Evolutionary conservation across 305 asterid species (phyloP).

Genomic region (Fraxinus angustifolia): DNA sequence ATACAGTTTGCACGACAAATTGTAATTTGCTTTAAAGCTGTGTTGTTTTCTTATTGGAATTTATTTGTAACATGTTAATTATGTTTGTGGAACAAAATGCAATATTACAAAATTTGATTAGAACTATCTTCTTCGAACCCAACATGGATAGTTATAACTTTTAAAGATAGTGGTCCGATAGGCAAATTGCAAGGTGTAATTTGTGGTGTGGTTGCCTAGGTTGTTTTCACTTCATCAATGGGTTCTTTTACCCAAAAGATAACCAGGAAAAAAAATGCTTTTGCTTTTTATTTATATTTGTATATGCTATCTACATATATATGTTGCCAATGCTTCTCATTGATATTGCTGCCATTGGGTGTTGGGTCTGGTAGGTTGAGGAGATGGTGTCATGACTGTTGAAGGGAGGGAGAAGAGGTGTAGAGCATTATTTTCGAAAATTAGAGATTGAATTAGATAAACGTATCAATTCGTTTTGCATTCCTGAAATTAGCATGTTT

Average conservation of each 20-base stretch:
- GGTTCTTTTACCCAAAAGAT: not conserved
- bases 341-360: not conserved
- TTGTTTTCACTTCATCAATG: not conserved
- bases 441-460: not conserved
- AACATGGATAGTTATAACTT: not conserved
- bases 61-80: not conserved
- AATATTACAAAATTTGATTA: not conserved
- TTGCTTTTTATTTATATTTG: no score
- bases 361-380: not conserved
- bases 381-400: not conserved
- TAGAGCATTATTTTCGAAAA: not conserved
- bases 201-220: not conserved
- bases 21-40: not conserved
- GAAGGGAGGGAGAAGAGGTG: not conserved
- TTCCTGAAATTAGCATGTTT: not conserved
- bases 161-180: not conserved
- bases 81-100: not conserved
- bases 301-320: not conserved
- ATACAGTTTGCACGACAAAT: no score
- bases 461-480: not conserved
- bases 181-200: not conserved
- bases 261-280: not conserved
- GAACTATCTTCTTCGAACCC: not conserved
- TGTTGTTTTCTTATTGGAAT: not conserved
- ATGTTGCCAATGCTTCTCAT: not conserved